These are phyloP conservation scores for Verticillium albo-atrum DNA, from an alignment of 2,329 filamentous ascomycete genomes.

Conservation along the genomic window DNA sequence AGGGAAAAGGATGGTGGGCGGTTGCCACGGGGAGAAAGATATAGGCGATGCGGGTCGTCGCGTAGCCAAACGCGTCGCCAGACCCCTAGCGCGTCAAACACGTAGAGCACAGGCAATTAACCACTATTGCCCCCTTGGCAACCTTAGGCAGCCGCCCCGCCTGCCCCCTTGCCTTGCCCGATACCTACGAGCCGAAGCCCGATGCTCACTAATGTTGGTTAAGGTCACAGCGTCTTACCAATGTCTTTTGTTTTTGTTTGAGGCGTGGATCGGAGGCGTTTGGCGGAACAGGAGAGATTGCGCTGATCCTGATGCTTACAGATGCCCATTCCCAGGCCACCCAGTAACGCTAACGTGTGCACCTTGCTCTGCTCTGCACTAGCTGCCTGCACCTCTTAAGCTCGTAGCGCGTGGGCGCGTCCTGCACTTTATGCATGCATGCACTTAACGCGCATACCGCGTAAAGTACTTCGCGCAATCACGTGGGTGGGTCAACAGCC, in stretches of 20 bases:
- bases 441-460: not conserved
- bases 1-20: conserved; percentile 9
- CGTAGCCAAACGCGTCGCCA: conserved; percentile 29
- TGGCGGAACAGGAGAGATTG: not conserved
- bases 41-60: conserved; percentile 16
- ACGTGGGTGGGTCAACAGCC: not conserved
- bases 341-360: too few relatives aligned
- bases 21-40: conserved; percentile 2
- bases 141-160: not conserved
- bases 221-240: not conserved
- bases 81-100: conserved; percentile 20
- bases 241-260: not conserved
- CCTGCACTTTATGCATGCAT: not conserved
- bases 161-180: not conserved
- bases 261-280: not conserved
- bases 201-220: not conserved
- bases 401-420: not conserved
- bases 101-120: conserved; percentile 7
- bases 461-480: not conserved
- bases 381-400: not conserved
- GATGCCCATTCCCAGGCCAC: not conserved
- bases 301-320: not conserved
- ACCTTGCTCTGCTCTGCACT: too few relatives aligned
- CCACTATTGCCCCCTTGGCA: not conserved
- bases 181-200: not conserved